Percentiles rank a stretch among this genome's conserved stretches.
Conservation (phyloP, 2,329 filamentous ascomycete species). For the Calonectria hongkongensis region DNA sequence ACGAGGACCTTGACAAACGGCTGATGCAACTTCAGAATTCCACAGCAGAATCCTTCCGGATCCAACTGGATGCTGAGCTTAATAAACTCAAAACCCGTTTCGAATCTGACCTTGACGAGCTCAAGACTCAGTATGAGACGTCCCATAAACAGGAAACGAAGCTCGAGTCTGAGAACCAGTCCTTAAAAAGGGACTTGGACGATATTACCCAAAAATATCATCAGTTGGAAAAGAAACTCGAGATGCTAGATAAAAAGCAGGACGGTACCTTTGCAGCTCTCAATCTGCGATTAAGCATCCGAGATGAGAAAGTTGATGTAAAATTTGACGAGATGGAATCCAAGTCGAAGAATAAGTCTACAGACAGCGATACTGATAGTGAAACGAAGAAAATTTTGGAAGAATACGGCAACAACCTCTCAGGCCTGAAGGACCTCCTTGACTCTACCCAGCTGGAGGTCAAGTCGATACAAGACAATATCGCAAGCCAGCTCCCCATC, state of each 20-base stretch:
- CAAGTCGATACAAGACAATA: background rate
- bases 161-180: constrained; percentile 34
- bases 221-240: constrained; percentile 44
- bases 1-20: constrained; percentile 32
- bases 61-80: constrained; percentile 43
- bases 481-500: background rate
- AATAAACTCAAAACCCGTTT: constrained; percentile 37
- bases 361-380: background rate
- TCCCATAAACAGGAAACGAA: constrained; percentile 11
- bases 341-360: background rate
- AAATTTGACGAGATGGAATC: constrained; percentile 10
- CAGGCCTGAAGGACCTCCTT: background rate
- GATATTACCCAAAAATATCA: constrained; percentile 41
- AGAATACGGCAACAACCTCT: constrained; percentile 33
- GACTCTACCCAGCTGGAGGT: constrained; percentile 3
- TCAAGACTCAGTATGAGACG: constrained; percentile 29
- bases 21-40: constrained; percentile 32
- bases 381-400: constrained; percentile 25
- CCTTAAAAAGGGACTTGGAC: constrained; percentile 40
- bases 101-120: constrained; percentile 14
- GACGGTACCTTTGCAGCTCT: constrained; percentile 42
- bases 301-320: constrained; percentile 34
- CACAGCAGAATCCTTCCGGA: constrained; percentile 28
- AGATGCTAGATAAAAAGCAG: constrained; percentile 52
- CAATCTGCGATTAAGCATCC: constrained; percentile 14